Percentiles rank a stretch among this genome's conserved stretches.
phyloP scores from a whole-genome alignment of 2,329 filamentous ascomycete species.

The Alternaria tenuissima region DNA sequence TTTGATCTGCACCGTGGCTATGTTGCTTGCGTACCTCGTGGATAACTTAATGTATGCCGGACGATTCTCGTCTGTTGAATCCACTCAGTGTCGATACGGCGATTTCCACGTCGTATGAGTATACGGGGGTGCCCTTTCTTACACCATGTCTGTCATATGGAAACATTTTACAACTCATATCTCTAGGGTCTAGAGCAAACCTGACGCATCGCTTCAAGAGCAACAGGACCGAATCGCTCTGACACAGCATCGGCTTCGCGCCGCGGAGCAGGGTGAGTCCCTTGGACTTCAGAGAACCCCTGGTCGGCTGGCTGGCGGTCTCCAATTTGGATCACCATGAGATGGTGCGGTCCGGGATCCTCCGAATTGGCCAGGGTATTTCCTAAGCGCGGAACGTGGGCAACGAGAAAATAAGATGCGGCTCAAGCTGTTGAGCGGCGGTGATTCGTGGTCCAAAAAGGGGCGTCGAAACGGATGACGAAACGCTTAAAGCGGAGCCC shows the following conservation, averaged over 20 bases:
- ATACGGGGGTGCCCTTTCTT: background rate
- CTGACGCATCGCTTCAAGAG: background rate
- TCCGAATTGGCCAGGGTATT: constrained; percentile 25
- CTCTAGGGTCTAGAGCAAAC: background rate
- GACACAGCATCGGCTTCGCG: constrained; percentile 10
- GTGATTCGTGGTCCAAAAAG: constrained; percentile 31
- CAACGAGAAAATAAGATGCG: constrained; percentile 32
- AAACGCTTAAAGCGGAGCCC: constrained; percentile 45
- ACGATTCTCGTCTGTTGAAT: background rate
- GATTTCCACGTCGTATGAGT: background rate
- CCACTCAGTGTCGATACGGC: background rate
- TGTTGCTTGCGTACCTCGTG: constrained; percentile 14
- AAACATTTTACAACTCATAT: constrained; percentile 8
- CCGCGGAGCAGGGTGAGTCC: constrained; percentile 22
- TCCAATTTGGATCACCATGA: constrained; percentile 11
- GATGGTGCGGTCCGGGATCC: constrained; percentile 24
- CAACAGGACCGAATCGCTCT: constrained; percentile 12
- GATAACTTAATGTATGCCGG: constrained; percentile 1
- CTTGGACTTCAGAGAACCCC: constrained; percentile 4
- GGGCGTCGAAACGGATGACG: constrained; percentile 44
- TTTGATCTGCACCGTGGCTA: constrained; percentile 13
- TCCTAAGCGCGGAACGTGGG: constrained; percentile 27
- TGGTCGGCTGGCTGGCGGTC: constrained; percentile 12
- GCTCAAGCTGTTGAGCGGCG: constrained; percentile 31
- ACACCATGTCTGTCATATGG: background rate